These are phyloP conservation scores for Aspergillus quadrilineatus DNA, from an alignment of 2,329 filamentous ascomycete species.

Conservation along the genomic window DNA sequence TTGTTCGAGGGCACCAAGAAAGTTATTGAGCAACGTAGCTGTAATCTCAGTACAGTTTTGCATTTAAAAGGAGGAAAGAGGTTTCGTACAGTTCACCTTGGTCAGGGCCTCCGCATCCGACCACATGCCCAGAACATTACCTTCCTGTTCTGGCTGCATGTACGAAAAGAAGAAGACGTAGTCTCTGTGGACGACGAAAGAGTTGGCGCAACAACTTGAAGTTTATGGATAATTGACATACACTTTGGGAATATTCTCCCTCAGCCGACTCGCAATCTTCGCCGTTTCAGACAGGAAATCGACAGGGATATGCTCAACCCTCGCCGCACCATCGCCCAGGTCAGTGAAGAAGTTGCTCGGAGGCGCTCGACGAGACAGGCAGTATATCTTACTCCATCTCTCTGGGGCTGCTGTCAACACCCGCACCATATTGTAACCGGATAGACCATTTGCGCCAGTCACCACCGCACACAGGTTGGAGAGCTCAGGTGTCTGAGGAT, in stretches of 20 bases:
- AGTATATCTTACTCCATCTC: constrained; percentile 6
- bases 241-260: background rate
- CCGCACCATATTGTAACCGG: constrained; percentile 3
- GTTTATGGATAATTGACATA: background rate
- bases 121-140: constrained; percentile 2
- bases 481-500: background rate
- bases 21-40: constrained; percentile 4
- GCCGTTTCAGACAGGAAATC: background rate
- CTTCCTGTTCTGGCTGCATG: constrained; percentile 3
- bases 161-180: constrained; percentile 5
- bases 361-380: background rate
- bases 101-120: constrained; percentile 1
- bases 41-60: background rate
- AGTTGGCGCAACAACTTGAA: background rate
- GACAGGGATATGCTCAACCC: background rate
- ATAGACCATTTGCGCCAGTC: constrained; percentile 2
- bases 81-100: background rate
- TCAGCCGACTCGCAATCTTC: background rate
- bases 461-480: background rate
- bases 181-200: background rate
- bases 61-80: background rate
- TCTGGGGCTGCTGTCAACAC: background rate
- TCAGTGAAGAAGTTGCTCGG: constrained; percentile 2
- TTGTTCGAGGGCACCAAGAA: background rate
- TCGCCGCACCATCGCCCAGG: background rate